Evolutionary conservation across 495 filamentous ascomycete genomes (phyloP).

Genomic region (Aspergillus conjunctus): DNA sequence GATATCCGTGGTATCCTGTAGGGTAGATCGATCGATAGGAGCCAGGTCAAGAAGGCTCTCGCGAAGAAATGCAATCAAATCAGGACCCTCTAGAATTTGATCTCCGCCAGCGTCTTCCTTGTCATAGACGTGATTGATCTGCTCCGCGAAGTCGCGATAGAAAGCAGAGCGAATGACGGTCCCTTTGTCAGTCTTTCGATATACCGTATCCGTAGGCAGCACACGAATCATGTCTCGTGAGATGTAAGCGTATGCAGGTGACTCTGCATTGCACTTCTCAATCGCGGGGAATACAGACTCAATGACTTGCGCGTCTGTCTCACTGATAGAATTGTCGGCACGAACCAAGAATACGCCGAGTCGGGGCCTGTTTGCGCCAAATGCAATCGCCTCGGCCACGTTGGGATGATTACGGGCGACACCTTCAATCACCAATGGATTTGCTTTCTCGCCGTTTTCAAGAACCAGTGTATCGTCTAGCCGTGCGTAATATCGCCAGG

Average conservation of each 20-base stretch:
- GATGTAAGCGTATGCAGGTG: constrained; percentile 50
- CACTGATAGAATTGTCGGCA: constrained; percentile 23
- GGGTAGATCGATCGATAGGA: constrained; percentile 18
- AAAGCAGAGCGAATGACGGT: constrained; percentile 54
- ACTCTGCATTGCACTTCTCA: constrained; percentile 43
- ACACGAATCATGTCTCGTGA: constrained; percentile 52
- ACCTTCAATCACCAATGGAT: constrained; percentile 58
- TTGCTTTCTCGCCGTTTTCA: constrained; percentile 65
- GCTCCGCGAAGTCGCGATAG: constrained; percentile 44
- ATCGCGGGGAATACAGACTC: constrained; percentile 48
- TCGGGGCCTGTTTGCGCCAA: constrained; percentile 31
- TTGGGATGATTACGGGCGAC: constrained; percentile 30
- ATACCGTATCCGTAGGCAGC: constrained; percentile 41
- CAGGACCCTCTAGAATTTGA: constrained; percentile 16
- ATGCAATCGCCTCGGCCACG: constrained; percentile 35
- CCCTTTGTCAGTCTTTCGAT: constrained; percentile 53
- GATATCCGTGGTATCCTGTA: constrained; percentile 40
- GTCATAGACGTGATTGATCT: constrained; percentile 49
- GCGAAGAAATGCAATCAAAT: constrained; percentile 25
- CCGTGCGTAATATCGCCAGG: constrained; percentile 59
- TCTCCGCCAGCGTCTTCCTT: constrained; percentile 20
- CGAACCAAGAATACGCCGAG: constrained; percentile 48
- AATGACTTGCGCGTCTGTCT: constrained; percentile 42
- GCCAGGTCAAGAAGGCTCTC: constrained; percentile 22
- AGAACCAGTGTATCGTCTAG: constrained; percentile 61